A percentile compares a stretch with the other conserved stretches of the same genome.
phyloP scores from a whole-genome alignment of 768 basidiomycete genomes.

The Crucibulum laeve region DNA sequence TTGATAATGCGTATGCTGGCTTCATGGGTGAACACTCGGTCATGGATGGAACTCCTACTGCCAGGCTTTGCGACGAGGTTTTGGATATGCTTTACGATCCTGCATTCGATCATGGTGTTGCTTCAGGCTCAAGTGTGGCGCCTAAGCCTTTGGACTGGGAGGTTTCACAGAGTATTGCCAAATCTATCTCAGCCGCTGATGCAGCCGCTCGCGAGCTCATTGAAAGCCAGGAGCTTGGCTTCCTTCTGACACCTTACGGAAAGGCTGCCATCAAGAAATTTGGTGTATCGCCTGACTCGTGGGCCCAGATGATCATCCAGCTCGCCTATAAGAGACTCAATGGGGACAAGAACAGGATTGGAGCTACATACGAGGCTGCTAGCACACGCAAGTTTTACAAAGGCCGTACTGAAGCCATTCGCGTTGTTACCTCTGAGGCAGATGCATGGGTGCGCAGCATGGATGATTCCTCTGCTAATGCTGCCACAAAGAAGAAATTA shows the following conservation, averaged over 20 bases:
- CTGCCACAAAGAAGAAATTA: constrained; percentile 42
- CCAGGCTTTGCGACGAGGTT: constrained; percentile 66
- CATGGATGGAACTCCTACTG: constrained; percentile 87
- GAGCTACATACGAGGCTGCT: constrained; percentile 92
- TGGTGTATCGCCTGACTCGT: constrained; percentile 89
- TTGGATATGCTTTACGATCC: constrained; percentile 55
- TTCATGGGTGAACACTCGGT: constrained; percentile 92
- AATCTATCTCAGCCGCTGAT: constrained; percentile 56
- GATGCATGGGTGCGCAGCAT: constrained; percentile 77
- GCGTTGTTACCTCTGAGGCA: constrained; percentile 73
- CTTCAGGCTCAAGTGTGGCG: constrained; percentile 12
- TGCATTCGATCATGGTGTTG: constrained; percentile 58
- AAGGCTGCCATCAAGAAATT: constrained; percentile 84
- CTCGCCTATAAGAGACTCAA: constrained; percentile 79
- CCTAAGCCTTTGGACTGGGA: constrained; percentile 64
- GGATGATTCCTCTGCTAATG: constrained; percentile 43
- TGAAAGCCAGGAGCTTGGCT: constrained; percentile 57
- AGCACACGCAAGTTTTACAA: constrained; percentile 85
- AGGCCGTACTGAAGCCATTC: constrained; percentile 92
- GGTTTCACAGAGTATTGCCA: constrained; percentile 37
- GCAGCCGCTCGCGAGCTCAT: constrained; percentile 52
- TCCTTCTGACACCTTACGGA: constrained; percentile 71
- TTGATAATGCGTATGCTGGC: constrained; percentile 76
- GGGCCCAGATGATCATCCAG: constrained; percentile 92
- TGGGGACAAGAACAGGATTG: constrained; percentile 46